phyloP scores from a whole-genome alignment of 2,329 filamentous ascomycete genomes.

The Akanthomyces lecanii region DNA sequence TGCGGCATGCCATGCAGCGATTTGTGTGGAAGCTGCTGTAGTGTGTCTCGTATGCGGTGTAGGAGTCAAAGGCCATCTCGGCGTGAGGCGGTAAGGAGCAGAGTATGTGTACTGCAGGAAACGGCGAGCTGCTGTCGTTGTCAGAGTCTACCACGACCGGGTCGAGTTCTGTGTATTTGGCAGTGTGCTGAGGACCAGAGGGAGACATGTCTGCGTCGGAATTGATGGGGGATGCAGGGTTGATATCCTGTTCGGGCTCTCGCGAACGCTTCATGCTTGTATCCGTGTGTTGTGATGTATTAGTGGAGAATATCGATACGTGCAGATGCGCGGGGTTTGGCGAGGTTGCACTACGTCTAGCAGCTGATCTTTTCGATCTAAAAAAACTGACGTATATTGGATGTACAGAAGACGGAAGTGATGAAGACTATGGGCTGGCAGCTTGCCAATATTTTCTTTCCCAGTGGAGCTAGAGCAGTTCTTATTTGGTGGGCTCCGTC shows the following conservation, averaged over 20 bases:
- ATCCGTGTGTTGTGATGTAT: not conserved
- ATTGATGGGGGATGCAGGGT: constrained; percentile 25
- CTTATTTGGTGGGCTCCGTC: not conserved
- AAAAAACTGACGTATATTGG: not conserved
- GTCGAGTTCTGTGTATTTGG: constrained; percentile 61
- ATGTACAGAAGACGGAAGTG: not conserved
- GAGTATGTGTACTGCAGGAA: constrained; percentile 53
- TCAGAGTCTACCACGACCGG: constrained; percentile 30
- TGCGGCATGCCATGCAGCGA: constrained; percentile 77
- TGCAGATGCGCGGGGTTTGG: not conserved
- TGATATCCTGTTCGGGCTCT: constrained; percentile 49
- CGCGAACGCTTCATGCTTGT: constrained; percentile 58
- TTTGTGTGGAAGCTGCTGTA: constrained; percentile 79
- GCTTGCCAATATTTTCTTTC: not conserved
- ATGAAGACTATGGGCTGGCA: not conserved
- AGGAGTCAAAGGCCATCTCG: constrained; percentile 67
- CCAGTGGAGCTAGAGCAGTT: not conserved
- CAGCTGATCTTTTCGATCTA: not conserved
- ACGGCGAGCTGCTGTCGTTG: constrained; percentile 28
- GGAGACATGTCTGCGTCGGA: constrained; percentile 12
- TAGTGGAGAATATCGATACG: constrained; percentile 1
- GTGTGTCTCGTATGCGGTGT: constrained; percentile 81
- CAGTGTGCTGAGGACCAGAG: constrained; percentile 28
- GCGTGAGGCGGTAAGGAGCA: constrained; percentile 80
- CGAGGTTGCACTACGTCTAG: not conserved